phyloP scores from a whole-genome alignment of 2,329 filamentous ascomycete species.

The Ilyonectria mors-panacis region DNA sequence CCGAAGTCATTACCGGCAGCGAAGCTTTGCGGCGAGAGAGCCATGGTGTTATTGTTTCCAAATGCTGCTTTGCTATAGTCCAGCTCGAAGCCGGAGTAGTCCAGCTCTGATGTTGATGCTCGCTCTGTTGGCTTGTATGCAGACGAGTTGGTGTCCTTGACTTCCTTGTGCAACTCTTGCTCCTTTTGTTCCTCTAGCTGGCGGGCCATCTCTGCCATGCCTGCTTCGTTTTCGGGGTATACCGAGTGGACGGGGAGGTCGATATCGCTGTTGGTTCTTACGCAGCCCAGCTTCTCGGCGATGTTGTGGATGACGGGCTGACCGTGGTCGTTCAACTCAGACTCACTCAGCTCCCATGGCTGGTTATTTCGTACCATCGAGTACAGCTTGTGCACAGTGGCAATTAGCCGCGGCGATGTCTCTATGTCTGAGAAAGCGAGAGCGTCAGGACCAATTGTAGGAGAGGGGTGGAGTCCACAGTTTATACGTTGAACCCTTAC shows the following conservation, averaged over 20 bases:
- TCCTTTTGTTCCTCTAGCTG: conserved; percentile 66
- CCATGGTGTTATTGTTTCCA: conserved; percentile 59
- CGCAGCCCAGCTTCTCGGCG: conserved; percentile 74
- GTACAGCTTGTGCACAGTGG: conserved; percentile 76
- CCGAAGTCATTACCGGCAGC: conserved; percentile 56
- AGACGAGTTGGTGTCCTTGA: conserved; percentile 46
- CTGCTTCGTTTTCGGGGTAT: conserved; percentile 74
- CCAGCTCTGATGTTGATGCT: conserved; percentile 68
- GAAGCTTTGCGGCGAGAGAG: conserved; percentile 70
- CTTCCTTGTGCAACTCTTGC: conserved; percentile 52
- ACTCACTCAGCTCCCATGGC: conserved; percentile 73
- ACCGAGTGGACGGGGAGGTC: conserved; percentile 70
- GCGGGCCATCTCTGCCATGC: conserved; percentile 69
- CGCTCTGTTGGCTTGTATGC: conserved; percentile 58
- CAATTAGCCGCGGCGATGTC: conserved; percentile 55
- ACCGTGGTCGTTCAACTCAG: conserved; percentile 73
- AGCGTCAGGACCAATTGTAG: conserved; percentile 33
- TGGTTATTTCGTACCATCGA: conserved; percentile 73
- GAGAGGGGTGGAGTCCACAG: no score
- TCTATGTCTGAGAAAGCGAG: conserved; percentile 60
- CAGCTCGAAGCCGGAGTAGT: conserved; percentile 69
- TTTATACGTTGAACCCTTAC: no score
- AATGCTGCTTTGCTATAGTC: conserved; percentile 68
- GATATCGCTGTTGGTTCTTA: conserved; percentile 73
- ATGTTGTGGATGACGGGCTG: conserved; percentile 77